phyloP scores from a whole-genome alignment of 23 red algal genomes.

The Pyropia yezoensis region DNA sequence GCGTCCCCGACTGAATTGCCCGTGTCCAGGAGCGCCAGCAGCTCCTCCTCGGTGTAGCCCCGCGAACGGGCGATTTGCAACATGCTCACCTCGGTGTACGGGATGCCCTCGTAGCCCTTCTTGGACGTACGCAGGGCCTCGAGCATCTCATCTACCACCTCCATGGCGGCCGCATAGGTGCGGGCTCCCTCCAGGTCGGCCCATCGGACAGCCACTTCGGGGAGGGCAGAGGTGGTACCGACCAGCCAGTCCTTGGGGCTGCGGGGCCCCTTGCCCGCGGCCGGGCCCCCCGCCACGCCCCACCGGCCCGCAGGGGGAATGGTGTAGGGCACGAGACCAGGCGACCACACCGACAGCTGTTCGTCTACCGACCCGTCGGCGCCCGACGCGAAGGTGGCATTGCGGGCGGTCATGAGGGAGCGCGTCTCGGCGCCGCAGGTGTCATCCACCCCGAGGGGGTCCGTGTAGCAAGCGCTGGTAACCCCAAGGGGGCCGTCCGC shows the following conservation, averaged over 20 bases:
- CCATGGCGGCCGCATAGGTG: conserved; percentile 24
- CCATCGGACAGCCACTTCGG: conserved; percentile 6
- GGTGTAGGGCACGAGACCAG: conserved; percentile 9
- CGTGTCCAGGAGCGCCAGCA: conserved; percentile 4
- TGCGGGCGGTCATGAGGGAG: too few species aligned
- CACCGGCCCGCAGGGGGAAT: conserved; percentile 8
- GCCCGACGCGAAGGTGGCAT: too few species aligned
- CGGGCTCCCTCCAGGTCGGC: neutral
- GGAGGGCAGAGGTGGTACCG: conserved; percentile 8
- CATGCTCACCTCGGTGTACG: conserved; percentile 27
- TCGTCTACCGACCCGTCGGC: too few species aligned
- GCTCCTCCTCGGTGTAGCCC: conserved; percentile 41
- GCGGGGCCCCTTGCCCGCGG: neutral
- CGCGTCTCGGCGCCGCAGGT: too few species aligned
- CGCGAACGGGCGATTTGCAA: conserved; percentile 16
- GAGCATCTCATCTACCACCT: conserved; percentile 35
- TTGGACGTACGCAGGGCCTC: neutral
- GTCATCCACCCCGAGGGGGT: neutral
- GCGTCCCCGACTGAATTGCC: neutral
- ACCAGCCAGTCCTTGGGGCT: neutral
- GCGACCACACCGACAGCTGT: conserved; percentile 1
- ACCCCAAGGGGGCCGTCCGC: conserved; percentile 4
- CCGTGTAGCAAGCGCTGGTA: conserved; percentile 1
- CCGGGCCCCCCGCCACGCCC: neutral
- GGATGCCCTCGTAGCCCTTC: conserved; percentile 5